Evolutionary conservation across 257 asterid species (phyloP), one percentile per base, ranked within the genome.

Genomic region (Primulina eburnea): DNA sequence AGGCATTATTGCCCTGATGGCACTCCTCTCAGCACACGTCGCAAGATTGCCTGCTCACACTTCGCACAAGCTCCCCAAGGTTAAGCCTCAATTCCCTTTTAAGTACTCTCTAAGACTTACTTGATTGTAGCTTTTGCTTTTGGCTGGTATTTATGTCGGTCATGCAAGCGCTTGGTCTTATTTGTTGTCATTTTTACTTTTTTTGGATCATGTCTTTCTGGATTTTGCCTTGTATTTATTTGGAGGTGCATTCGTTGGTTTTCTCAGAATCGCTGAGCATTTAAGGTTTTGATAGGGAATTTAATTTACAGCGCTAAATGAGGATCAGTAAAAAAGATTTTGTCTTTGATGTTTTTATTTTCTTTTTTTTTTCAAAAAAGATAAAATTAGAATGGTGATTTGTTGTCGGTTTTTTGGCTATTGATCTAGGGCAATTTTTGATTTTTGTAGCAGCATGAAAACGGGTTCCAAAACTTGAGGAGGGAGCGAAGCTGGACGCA

Each of bases 391-490:
- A 68, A 40, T 16, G 68, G 71, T 71, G 40, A 7, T 73, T 61
- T 20, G 30, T 28, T 28, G 30, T 28, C 3, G 30, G 30, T 3
- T 73, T 64, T 33, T 50, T 60, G 58, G 53, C 10, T 67, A 64
- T 72, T 84, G 79, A 83, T 77, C 47, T 73, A 73, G 74, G 43
- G 28, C 71, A 60, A 43, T 62, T 62, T 79, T 83, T 55, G 59
- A 65, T 79, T 84, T 52, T 84, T 85, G 79, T 72, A 87, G 97
- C 94, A 88, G 69, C 86, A 82, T 71, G 97, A 88, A 61, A 65
- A 67, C 71, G 88, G 83, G 72, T 79, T 73, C 76, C 95, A 87
- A 82, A 83, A 84, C 60, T 67, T 84, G 82, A 84, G 80, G 77
- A 74, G 79, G 35, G 96, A 84, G 79, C 67, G 78, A 76, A 80